phyloP scores from a whole-genome alignment of 192 early-diverging fungal species.

The Phycomyces blakesleeanus region DNA sequence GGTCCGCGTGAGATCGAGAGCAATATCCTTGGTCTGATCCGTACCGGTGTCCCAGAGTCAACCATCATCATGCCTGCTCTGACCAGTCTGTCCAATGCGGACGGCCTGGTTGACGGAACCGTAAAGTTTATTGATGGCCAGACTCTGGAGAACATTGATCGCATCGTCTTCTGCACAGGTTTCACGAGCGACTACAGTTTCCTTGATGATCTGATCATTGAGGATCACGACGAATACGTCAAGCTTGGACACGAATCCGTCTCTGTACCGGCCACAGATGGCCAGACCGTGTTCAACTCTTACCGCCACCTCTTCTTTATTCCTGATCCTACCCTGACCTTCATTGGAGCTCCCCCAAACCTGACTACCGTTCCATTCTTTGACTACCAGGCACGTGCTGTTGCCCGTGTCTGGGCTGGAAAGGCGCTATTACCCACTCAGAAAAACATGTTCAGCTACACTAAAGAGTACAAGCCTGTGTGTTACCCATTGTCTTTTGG shows the following conservation, averaged over 20 bases:
- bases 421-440: slow-evolving; percentile 15
- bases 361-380: slow-evolving; percentile 7
- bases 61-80: background rate
- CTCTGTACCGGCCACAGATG: background rate
- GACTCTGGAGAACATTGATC: slow-evolving; percentile 46
- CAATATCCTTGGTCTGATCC: background rate
- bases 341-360: slow-evolving; percentile 8
- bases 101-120: slow-evolving; percentile 11
- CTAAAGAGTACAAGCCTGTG: background rate
- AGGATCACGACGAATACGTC: background rate
- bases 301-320: slow-evolving; percentile 14
- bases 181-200: slow-evolving; percentile 51
- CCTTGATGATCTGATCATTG: slow-evolving; percentile 29
- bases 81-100: slow-evolving; percentile 4
- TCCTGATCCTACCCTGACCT: slow-evolving; percentile 24
- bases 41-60: slow-evolving; percentile 9
- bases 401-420: slow-evolving; percentile 21
- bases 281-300: slow-evolving; percentile 5
- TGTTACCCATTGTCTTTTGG: background rate
- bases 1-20: background rate
- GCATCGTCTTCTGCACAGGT: slow-evolving; percentile 61
- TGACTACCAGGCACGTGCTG: slow-evolving; percentile 10
- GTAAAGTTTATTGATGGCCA: slow-evolving; percentile 54
- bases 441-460: slow-evolving; percentile 5
- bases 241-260: background rate